Evolutionary conservation across 805 yeast genomes (phyloP).

Genomic region (Metschnikowia santaceciliae): DNA sequence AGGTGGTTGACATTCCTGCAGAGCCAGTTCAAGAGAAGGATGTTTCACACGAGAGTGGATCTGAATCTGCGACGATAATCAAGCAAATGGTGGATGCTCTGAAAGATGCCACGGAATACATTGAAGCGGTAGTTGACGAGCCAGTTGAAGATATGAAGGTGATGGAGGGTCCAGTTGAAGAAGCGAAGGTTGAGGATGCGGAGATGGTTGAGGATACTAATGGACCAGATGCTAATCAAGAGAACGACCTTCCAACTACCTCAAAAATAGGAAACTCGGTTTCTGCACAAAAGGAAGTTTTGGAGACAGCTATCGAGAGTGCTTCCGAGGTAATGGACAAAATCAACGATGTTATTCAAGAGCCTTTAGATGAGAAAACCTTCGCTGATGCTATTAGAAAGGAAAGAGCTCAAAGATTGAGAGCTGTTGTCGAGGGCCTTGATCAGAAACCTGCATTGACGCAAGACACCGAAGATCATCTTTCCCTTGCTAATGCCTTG

Average conservation of each 20-base stretch:
- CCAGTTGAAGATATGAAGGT: neutral
- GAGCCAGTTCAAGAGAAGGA: neutral
- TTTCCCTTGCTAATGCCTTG: neutral
- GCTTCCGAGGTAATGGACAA: neutral
- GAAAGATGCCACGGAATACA: neutral
- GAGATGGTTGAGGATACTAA: neutral
- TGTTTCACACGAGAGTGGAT: neutral
- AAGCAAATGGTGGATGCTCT: neutral
- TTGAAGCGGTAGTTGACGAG: neutral
- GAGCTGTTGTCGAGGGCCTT: neutral
- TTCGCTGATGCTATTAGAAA: neutral
- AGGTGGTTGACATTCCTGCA: neutral
- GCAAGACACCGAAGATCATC: neutral
- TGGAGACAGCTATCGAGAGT: neutral
- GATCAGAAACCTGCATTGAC: neutral
- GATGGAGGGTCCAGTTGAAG: too few relatives aligned
- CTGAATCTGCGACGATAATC: neutral
- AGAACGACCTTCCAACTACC: neutral
- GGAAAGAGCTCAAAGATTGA: neutral
- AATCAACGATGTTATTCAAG: conserved; percentile 1
- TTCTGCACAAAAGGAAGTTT: neutral
- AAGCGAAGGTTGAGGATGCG: neutral
- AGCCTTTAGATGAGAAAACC: neutral
- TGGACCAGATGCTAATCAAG: neutral
- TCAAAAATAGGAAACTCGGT: neutral